Evolutionary conservation across 768 basidiomycete genomes (phyloP), one percentile per base, ranked within the genome.

Genomic region (Pleurotus ostreatus): DNA sequence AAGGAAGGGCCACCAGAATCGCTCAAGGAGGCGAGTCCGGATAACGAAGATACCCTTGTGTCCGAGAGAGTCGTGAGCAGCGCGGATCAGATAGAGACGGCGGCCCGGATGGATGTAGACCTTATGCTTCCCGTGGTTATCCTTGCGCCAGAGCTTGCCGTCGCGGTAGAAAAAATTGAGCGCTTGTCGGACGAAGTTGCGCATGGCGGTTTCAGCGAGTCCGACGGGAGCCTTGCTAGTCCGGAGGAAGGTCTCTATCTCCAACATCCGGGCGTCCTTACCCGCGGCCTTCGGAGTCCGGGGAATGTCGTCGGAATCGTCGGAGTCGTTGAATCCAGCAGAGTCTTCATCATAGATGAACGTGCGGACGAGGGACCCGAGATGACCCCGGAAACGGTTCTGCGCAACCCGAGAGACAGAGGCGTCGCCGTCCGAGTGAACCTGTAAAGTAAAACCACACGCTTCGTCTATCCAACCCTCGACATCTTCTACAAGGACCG

Each of bases 41-140:
- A 63, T 61, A 6, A 62, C 58, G 56, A 64, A 70, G 7, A 66
- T 59, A 0, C 67, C 66, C 23, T 68, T 68, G 38, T 71, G 69
- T 6, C 70, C 67, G 1, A 70, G 59, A 3, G 64, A 55, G 25
- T 71, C 62, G 47, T 68, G 69, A 1, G 63, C 66, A 49, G 61
- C 51, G 5, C 49, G 49, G 1, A 69, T 46, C 5, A 69, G 38
- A 5, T 11, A 49, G 25, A 64, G 22, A 0, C 63, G 55, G 2
- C 62, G 59, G 0, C 49, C 46, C 60, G 57, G 20, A 1, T 40
- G 18, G 18, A 62, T 22, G 3, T 62, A 57, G 8, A 64, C 5
- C 40, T 62, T 55, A 34, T 70, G 66, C 22, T 56, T 44, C 11
- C 65, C 63, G 5, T 58, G 25, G 5, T 16, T 6, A 38, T 63